Evolutionary conservation across 164 flowering plant genomes (phyloP).

Genomic region (Magnolia changhungtana): DNA sequence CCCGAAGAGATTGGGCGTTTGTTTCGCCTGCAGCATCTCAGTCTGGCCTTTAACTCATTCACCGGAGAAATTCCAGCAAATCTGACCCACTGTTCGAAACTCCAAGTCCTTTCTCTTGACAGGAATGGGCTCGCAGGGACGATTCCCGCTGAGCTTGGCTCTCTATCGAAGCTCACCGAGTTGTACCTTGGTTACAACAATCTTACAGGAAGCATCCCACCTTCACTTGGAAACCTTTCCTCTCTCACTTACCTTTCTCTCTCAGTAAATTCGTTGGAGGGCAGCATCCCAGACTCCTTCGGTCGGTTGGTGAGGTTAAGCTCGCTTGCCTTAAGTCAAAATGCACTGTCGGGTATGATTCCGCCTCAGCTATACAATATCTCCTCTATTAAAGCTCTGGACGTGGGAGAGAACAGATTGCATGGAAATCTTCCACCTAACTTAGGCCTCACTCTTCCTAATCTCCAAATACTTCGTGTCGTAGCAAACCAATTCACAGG

Average conservation of each 20-base stretch:
- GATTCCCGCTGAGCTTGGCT: not conserved
- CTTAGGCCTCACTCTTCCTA: not conserved
- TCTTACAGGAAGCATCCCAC: conserved; percentile 9
- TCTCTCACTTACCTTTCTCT: not conserved
- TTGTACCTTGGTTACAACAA: not conserved
- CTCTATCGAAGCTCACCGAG: not conserved
- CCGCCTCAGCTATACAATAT: not conserved
- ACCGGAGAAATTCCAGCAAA: conserved; percentile 32
- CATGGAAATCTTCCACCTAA: not conserved
- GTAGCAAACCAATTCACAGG: conserved; percentile 20
- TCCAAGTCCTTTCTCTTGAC: not conserved
- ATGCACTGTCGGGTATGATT: conserved; percentile 22
- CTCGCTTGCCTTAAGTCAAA: not conserved
- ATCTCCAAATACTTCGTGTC: not conserved
- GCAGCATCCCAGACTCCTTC: conserved; percentile 16
- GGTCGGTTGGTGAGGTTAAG: conserved; percentile 9
- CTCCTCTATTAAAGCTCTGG: not conserved
- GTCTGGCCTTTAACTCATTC: conserved; percentile 31
- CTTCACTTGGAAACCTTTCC: conserved; percentile 14
- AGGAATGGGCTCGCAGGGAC: not conserved
- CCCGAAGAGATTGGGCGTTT: conserved; percentile 32
- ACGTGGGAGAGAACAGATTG: not conserved
- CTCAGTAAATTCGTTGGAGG: not conserved
- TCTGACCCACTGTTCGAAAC: conserved; percentile 21
- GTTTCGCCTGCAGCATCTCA: conserved; percentile 24